phyloP scores from a whole-genome alignment of 2,329 filamentous ascomycete species.

The Exophiala spinifera region DNA sequence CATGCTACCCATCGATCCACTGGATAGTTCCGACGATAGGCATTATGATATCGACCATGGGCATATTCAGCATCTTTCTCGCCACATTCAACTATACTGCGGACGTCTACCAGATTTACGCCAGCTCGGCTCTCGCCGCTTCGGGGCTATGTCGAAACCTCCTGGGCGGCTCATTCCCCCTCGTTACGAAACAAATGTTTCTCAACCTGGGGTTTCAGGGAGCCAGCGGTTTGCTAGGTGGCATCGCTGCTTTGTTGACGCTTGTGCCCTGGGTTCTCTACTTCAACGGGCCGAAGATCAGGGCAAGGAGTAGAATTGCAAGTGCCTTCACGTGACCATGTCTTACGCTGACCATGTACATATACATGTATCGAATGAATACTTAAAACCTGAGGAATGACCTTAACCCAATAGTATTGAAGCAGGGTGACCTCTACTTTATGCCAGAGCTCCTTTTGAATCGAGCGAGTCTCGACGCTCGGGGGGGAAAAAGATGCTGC shows the following conservation, averaged over 20 bases:
- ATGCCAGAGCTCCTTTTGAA: too few relatives aligned
- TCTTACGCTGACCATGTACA: too few relatives aligned
- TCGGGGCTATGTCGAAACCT: constrained; percentile 88
- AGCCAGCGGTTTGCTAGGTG: constrained; percentile 73
- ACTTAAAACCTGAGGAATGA: too few relatives aligned
- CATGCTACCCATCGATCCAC: constrained; percentile 54
- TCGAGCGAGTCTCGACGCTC: neutral
- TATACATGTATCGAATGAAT: too few relatives aligned
- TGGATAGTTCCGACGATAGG: constrained; percentile 72
- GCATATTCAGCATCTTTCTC: constrained; percentile 82
- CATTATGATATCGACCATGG: constrained; percentile 72
- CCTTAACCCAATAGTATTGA: too few relatives aligned
- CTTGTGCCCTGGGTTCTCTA: constrained; percentile 81
- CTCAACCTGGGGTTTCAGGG: constrained; percentile 65
- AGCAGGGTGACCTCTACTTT: too few relatives aligned
- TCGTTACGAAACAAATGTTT: constrained; percentile 73
- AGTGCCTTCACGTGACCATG: constrained; percentile 18
- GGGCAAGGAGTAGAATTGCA: constrained; percentile 73
- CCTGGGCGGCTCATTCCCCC: constrained; percentile 74
- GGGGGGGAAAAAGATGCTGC: neutral
- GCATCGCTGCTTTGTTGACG: constrained; percentile 63
- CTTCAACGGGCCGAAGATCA: constrained; percentile 72
- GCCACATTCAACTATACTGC: constrained; percentile 90
- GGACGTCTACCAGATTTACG: constrained; percentile 81
- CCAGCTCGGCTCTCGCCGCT: constrained; percentile 79